Evolutionary conservation across 495 filamentous ascomycete species (phyloP).

Genomic region (Neurospora cerealis): DNA sequence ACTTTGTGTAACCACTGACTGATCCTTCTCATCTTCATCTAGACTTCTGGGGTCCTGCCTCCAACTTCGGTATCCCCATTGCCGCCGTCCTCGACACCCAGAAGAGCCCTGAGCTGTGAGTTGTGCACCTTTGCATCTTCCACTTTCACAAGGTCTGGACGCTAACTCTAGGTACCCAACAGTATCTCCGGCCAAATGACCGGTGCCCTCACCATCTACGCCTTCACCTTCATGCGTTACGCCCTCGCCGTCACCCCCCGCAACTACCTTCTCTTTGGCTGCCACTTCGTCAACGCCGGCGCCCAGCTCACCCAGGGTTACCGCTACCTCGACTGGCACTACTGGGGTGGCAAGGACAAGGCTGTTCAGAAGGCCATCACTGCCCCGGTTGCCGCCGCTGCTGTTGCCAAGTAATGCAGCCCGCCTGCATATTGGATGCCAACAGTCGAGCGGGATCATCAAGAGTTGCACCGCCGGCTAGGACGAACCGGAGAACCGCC

Average conservation of each 20-base stretch:
- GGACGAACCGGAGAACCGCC: background rate
- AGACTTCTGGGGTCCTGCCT: constrained; percentile 97
- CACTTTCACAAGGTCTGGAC: background rate
- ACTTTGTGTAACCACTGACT: background rate
- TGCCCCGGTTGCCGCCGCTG: background rate
- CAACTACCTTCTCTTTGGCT: constrained; percentile 91
- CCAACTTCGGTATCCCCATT: constrained; percentile 91
- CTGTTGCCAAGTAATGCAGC: background rate
- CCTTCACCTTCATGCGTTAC: constrained; percentile 92
- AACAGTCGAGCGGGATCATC: background rate
- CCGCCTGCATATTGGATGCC: background rate
- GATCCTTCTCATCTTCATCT: background rate
- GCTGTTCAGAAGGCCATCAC: background rate
- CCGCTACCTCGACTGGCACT: constrained; percentile 54
- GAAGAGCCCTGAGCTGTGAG: constrained; percentile 88
- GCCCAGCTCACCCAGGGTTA: constrained; percentile 69
- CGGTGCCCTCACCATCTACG: constrained; percentile 69
- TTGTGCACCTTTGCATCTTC: constrained; percentile 3
- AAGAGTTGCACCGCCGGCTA: background rate
- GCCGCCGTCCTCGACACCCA: constrained; percentile 85
- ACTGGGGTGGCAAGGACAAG: constrained; percentile 38
- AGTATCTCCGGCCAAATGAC: constrained; percentile 96
- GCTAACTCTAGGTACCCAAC: background rate
- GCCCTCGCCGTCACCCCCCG: constrained; percentile 77
- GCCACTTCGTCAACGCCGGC: constrained; percentile 72